phyloP scores from a whole-genome alignment of 83 land plant genomes.

The Picea abies region DNA sequence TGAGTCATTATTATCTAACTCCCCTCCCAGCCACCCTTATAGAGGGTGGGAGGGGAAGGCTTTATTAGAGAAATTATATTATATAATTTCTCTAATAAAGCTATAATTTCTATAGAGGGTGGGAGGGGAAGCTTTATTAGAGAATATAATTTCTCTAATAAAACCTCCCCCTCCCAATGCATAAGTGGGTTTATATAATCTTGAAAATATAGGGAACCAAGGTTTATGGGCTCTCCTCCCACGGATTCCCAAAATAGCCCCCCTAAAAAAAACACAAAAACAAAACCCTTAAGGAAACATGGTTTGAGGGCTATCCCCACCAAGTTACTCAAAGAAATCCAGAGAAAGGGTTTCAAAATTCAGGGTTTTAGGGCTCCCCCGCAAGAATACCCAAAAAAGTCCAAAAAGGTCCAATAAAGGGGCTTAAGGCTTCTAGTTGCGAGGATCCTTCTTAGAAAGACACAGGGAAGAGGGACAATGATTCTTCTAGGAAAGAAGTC shows the following conservation, averaged over 20 bases:
- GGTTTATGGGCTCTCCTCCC: neutral
- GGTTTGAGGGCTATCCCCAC: neutral
- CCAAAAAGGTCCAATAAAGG: neutral
- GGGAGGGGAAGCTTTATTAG: too few species aligned
- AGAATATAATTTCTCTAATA: too few species aligned
- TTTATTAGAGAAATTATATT: too few species aligned
- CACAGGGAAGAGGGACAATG: constrained; percentile 23
- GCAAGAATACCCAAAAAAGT: neutral
- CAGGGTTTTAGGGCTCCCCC: neutral
- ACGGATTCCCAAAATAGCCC: neutral
- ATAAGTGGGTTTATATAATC: neutral
- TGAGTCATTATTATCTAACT: too few species aligned
- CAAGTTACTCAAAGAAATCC: neutral
- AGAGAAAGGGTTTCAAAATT: neutral
- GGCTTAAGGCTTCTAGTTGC: neutral
- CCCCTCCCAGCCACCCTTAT: too few species aligned
- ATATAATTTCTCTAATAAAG: too few species aligned
- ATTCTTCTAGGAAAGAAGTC: constrained; percentile 21
- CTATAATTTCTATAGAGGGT: too few species aligned
- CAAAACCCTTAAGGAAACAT: neutral
- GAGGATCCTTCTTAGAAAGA: neutral
- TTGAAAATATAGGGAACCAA: too few species aligned
- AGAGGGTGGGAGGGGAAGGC: too few species aligned
- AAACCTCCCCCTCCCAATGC: too few species aligned
- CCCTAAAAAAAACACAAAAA: too few species aligned